A percentile compares a stretch with the other conserved stretches of the same genome.
Conservation (phyloP, 2,329 filamentous ascomycete genomes). For the Lecanicillium sp. region DNA sequence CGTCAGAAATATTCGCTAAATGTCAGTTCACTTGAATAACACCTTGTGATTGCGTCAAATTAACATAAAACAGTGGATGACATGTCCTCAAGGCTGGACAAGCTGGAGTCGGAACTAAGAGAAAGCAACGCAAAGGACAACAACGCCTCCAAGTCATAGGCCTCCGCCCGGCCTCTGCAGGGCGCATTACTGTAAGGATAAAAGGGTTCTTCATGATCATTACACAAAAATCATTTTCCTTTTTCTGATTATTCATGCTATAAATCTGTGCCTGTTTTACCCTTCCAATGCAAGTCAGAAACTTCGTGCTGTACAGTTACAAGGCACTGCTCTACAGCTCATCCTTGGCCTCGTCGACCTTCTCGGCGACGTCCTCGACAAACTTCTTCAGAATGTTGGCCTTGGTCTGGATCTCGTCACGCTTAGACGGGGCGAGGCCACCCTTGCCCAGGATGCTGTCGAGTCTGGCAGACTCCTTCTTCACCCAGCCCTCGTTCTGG, state of each 20-base stretch:
- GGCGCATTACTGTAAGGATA: background rate
- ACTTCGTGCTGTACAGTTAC: slow-evolving; percentile 29
- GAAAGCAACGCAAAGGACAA: slow-evolving; percentile 44
- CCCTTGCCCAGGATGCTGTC: slow-evolving; percentile 80
- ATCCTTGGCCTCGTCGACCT: slow-evolving; percentile 51
- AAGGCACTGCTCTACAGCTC: slow-evolving; percentile 52
- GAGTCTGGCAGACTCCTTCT: slow-evolving; percentile 80
- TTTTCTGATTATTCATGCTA: background rate
- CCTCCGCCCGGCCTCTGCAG: background rate
- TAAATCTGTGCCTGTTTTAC: background rate
- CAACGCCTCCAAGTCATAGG: slow-evolving; percentile 30
- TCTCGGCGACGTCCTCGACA: slow-evolving; percentile 51
- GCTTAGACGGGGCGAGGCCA: slow-evolving; percentile 75
- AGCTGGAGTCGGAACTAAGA: slow-evolving; percentile 67
- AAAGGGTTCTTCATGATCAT: background rate
- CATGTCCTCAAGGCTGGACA: slow-evolving; percentile 82
- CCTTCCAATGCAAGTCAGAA: slow-evolving; percentile 1
- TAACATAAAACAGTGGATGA: slow-evolving; percentile 66
- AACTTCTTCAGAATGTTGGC: slow-evolving; percentile 85
- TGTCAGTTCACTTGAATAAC: no score
- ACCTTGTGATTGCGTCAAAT: background rate
- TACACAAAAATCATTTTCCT: background rate
- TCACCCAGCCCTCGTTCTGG: slow-evolving; percentile 69
- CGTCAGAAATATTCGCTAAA: slow-evolving; percentile 81
- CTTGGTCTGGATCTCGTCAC: slow-evolving; percentile 80